Percentiles rank a stretch among this genome's conserved stretches.
Evolutionary conservation across 2,329 filamentous ascomycete genomes (phyloP).

Genomic region (Aspergillus fumigatus): DNA sequence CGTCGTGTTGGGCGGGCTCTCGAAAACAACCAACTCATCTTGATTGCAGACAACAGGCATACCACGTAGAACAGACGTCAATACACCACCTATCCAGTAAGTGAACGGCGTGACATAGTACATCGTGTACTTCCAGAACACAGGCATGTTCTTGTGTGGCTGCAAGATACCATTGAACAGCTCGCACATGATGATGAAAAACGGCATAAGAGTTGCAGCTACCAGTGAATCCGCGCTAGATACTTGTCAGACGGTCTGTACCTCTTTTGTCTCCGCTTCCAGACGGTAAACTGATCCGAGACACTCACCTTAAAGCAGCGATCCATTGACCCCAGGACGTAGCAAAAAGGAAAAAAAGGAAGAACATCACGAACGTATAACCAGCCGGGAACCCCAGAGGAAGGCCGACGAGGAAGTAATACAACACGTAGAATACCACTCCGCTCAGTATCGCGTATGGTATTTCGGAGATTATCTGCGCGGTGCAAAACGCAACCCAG

Average conservation of each 20-base stretch:
- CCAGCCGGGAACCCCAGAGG: constrained; percentile 60
- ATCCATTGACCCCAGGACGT: constrained; percentile 75
- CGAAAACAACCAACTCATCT: constrained; percentile 65
- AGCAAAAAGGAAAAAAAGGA: constrained; percentile 69
- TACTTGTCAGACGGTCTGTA: not conserved
- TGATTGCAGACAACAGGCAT: constrained; percentile 57
- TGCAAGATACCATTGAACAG: constrained; percentile 87
- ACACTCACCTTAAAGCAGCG: constrained; percentile 62
- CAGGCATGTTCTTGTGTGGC: constrained; percentile 69
- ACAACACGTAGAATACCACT: constrained; percentile 63
- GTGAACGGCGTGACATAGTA: constrained; percentile 85
- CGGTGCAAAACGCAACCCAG: constrained; percentile 66
- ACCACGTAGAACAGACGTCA: constrained; percentile 69
- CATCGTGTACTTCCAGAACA: constrained; percentile 73
- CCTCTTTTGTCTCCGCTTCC: not conserved
- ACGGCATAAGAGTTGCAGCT: constrained; percentile 73
- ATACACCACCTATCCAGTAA: constrained; percentile 72
- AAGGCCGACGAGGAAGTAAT: constrained; percentile 68
- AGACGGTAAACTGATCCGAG: not conserved
- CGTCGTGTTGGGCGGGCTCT: constrained; percentile 58
- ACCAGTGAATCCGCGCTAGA: constrained; percentile 58
- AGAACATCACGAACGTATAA: constrained; percentile 68
- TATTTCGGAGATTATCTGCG: constrained; percentile 64
- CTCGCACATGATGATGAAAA: constrained; percentile 76
- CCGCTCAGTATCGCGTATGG: constrained; percentile 59